Conservation (phyloP, 2,329 filamentous ascomycete genomes). For the Pleomassaria siparia region DNA sequence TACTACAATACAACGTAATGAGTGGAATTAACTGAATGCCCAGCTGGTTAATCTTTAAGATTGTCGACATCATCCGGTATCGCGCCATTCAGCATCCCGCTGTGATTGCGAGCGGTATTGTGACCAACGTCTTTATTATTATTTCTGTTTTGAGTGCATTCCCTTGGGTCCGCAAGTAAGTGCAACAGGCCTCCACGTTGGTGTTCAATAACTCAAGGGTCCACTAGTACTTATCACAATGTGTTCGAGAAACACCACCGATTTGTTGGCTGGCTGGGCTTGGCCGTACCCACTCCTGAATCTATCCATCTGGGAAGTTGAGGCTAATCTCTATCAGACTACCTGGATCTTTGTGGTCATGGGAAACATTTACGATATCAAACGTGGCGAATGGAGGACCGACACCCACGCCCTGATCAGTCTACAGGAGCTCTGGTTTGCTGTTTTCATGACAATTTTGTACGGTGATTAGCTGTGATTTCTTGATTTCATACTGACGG, state of each 20-base stretch:
- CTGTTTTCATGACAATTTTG: conserved; percentile 41
- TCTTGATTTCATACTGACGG: conserved; percentile 9
- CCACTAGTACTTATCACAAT: conserved; percentile 35
- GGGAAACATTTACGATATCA: conserved; percentile 39
- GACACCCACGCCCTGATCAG: conserved; percentile 31
- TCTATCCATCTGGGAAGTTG: neutral
- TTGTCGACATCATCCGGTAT: conserved; percentile 38
- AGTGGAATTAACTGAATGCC: conserved; percentile 10
- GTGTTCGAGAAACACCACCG: conserved; percentile 40
- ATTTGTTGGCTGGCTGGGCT: conserved; percentile 39
- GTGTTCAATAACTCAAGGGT: conserved; percentile 14
- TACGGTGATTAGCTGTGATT: conserved; percentile 9
- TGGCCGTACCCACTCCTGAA: conserved; percentile 26
- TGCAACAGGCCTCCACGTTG: conserved; percentile 3
- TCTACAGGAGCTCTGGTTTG: conserved; percentile 39
- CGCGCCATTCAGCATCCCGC: conserved; percentile 34
- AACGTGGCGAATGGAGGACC: conserved; percentile 31
- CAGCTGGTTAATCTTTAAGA: conserved; percentile 39
- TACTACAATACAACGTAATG: neutral
- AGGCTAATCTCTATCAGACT: conserved; percentile 23
- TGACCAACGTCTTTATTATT: conserved; percentile 39
- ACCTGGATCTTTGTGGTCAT: conserved; percentile 40
- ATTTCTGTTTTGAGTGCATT: conserved; percentile 40
- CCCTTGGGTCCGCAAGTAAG: conserved; percentile 40
- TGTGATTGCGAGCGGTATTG: conserved; percentile 34